These are phyloP conservation scores for Magnusiomyces paraingens DNA, from an alignment of 1,139 yeast genomes.

Conservation along the genomic window DNA sequence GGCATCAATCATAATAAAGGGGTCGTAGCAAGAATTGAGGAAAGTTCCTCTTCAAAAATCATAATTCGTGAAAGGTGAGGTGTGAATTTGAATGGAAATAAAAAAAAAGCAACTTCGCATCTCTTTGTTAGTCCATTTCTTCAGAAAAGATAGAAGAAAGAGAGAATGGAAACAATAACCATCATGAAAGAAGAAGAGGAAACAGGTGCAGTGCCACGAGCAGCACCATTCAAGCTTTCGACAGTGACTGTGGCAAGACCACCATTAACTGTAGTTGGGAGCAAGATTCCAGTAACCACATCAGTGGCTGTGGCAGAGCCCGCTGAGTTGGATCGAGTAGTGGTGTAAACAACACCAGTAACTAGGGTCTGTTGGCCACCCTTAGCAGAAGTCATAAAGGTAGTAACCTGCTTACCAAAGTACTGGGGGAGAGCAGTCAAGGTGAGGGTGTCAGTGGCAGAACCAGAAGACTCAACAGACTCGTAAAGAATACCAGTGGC, in stretches of 20 bases:
- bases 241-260: not conserved
- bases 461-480: not conserved
- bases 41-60: too few relatives aligned
- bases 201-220: not conserved
- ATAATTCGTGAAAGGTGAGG: too few relatives aligned
- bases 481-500: conserved; percentile 6
- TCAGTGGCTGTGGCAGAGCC: not conserved
- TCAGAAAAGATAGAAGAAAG: conserved; percentile 5
- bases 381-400: not conserved
- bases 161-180: not conserved
- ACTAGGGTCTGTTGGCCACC: not conserved
- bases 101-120: too few relatives aligned
- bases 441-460: not conserved
- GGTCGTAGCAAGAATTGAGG: too few relatives aligned
- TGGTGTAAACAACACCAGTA: not conserved
- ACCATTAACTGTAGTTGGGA: not conserved
- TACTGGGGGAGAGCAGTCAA: conserved; percentile 1
- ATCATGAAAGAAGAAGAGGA: conserved; percentile 3
- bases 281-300: not conserved
- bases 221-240: not conserved
- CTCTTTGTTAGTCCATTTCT: not conserved
- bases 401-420: not conserved
- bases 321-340: not conserved
- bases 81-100: too few relatives aligned
- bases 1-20: too few relatives aligned